A percentile compares a stretch with the other conserved stretches of the same genome.
These are phyloP conservation scores for Pulveroboletus ravenelii DNA, from an alignment of 768 basidiomycete species.

Conservation along the genomic window DNA sequence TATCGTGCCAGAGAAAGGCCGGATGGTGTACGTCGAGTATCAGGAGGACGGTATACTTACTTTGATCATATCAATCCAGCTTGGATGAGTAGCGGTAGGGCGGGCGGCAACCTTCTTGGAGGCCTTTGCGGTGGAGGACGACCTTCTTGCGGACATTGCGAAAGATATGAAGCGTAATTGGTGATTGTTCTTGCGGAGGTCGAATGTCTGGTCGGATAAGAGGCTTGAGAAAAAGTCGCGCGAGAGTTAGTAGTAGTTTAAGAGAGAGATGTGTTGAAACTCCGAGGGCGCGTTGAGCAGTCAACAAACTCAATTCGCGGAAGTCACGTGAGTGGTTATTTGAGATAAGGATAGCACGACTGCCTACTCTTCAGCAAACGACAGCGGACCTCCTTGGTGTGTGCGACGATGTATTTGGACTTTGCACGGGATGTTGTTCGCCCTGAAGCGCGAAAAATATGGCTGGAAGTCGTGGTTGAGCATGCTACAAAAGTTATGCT, in stretches of 20 bases:
- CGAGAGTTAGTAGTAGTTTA: slow-evolving; percentile 47
- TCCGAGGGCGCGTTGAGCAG: slow-evolving; percentile 38
- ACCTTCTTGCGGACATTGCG: slow-evolving; percentile 41
- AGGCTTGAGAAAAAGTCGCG: slow-evolving; percentile 19
- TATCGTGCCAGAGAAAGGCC: slow-evolving; percentile 5
- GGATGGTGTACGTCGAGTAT: slow-evolving; percentile 10
- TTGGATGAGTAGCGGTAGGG: slow-evolving; percentile 35
- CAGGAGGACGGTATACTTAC: slow-evolving; percentile 35
- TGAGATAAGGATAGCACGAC: slow-evolving; percentile 26
- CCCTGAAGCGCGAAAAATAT: slow-evolving; percentile 17
- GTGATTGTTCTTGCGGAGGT: slow-evolving; percentile 15
- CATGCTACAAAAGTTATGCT: slow-evolving; percentile 15
- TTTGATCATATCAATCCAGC: slow-evolving; percentile 83
- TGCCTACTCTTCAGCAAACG: slow-evolving; percentile 7
- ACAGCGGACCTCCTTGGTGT: not conserved
- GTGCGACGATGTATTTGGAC: slow-evolving; percentile 2
- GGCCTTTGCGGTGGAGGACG: slow-evolving; percentile 42
- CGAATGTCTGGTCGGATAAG: slow-evolving; percentile 12
- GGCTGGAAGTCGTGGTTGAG: not conserved
- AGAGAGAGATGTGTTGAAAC: slow-evolving; percentile 38
- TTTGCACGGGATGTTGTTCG: slow-evolving; percentile 9
- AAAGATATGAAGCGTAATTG: slow-evolving; percentile 10
- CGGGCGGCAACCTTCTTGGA: slow-evolving; percentile 32
- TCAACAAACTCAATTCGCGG: slow-evolving; percentile 38
- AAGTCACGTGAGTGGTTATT: slow-evolving; percentile 34